A percentile compares a stretch with the other conserved stretches of the same genome.
Conservation (phyloP, 1,139 yeast species). For the Yamadazyma dendronema region DNA sequence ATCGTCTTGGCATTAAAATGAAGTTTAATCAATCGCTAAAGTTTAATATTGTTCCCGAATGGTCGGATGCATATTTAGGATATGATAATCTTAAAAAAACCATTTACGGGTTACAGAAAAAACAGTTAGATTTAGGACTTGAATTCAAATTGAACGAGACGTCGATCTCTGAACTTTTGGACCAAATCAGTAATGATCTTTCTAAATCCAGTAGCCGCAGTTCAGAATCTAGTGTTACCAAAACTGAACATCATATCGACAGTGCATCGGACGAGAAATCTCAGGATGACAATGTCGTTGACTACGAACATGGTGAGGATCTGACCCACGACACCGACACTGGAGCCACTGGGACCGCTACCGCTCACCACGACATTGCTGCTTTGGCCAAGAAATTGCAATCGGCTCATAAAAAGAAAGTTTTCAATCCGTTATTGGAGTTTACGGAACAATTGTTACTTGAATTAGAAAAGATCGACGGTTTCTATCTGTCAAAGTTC, state of each 20-base stretch:
- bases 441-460: conserved; percentile 52
- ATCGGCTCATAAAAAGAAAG: conserved; percentile 7
- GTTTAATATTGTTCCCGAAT: conserved; percentile 79
- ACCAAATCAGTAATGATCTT: conserved; percentile 9
- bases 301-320: not conserved
- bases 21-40: conserved; percentile 73
- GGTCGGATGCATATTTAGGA: conserved; percentile 68
- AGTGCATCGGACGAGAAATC: conserved; percentile 6
- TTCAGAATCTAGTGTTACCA: conserved; percentile 6
- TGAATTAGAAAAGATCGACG: conserved; percentile 56
- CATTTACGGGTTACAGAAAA: conserved; percentile 49
- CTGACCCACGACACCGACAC: not conserved
- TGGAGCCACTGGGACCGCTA: not conserved
- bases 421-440: conserved; percentile 14
- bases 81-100: conserved; percentile 63
- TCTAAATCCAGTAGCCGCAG: conserved; percentile 7
- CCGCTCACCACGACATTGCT: conserved; percentile 1
- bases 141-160: conserved; percentile 18
- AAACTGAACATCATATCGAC: conserved; percentile 8
- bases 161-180: conserved; percentile 31
- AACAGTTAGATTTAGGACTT: conserved; percentile 26
- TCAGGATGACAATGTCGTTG: not conserved
- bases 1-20: conserved; percentile 34
- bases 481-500: conserved; percentile 53
- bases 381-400: conserved; percentile 4